Percentiles rank a stretch among this genome's conserved stretches.
Evolutionary conservation across 2,329 filamentous ascomycete species (phyloP).

Genomic region (Acrocalymma vagum): DNA sequence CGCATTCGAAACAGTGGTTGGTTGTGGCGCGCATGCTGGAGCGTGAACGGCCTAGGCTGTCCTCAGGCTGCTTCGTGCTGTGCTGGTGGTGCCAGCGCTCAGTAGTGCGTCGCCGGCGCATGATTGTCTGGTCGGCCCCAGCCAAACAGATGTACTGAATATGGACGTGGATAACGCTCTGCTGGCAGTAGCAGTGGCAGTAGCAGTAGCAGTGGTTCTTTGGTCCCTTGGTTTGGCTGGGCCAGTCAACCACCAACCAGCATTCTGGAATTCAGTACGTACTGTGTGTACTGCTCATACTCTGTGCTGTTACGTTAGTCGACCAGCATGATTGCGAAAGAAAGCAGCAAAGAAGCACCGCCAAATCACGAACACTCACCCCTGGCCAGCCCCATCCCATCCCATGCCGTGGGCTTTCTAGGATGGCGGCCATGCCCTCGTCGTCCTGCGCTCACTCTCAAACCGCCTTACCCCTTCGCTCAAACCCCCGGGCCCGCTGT

Average conservation of each 20-base stretch:
- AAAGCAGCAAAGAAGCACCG: no score
- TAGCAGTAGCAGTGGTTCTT: no score
- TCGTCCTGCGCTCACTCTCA: conserved; percentile 3
- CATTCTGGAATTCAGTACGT: no score
- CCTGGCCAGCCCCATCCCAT: conserved; percentile 7
- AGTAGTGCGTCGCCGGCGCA: conserved; percentile 15
- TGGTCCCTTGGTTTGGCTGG: no score
- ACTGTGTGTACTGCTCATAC: no score
- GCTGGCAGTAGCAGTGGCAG: no score
- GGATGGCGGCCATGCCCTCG: conserved; percentile 20
- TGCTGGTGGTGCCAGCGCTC: conserved; percentile 4
- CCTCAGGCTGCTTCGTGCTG: conserved; percentile 16
- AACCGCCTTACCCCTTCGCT: background rate
- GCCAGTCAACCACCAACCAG: no score
- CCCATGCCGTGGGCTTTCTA: conserved; percentile 20
- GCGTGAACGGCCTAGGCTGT: conserved; percentile 25
- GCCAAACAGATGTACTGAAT: no score
- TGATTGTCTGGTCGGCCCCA: conserved; percentile 18
- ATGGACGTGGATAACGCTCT: no score
- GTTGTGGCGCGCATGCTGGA: conserved; percentile 25
- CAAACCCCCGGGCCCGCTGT: background rate
- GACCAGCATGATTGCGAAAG: no score
- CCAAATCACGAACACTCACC: no score
- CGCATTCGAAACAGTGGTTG: conserved; percentile 33
- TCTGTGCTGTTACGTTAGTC: no score